These are phyloP conservation scores for Dissophora ornata DNA, from an alignment of 192 early-diverging fungal species.

Conservation along the genomic window DNA sequence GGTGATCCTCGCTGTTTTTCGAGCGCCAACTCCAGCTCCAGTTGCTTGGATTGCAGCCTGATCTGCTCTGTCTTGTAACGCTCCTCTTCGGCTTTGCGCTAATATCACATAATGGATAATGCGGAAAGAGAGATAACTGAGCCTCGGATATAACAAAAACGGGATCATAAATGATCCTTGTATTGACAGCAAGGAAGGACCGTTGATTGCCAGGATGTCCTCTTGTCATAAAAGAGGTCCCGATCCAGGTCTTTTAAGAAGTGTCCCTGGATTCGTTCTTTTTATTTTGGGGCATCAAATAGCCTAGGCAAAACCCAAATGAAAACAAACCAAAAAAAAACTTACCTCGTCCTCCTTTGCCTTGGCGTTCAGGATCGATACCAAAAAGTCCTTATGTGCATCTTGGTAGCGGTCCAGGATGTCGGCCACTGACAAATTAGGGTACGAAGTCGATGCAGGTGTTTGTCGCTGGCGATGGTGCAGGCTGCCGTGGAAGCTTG, in stretches of 20 bases:
- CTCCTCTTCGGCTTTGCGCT: constrained; percentile 57
- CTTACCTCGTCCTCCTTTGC: constrained; percentile 55
- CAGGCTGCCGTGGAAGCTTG: constrained; percentile 36
- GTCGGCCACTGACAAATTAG: constrained; percentile 33
- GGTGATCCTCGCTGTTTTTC: constrained; percentile 47
- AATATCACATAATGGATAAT: background rate
- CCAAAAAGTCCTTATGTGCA: constrained; percentile 43
- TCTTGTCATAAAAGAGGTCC: background rate
- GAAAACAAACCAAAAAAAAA: too few species aligned
- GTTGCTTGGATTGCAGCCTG: constrained; percentile 53
- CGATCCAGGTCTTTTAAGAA: background rate
- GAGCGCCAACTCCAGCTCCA: constrained; percentile 48
- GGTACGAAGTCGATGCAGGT: background rate
- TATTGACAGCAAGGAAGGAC: background rate
- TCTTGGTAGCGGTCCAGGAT: constrained; percentile 45
- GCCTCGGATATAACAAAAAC: background rate
- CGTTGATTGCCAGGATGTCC: background rate
- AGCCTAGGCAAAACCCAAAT: too few species aligned
- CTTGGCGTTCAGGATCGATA: constrained; percentile 47
- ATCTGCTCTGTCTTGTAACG: constrained; percentile 57
- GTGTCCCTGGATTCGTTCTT: too few species aligned
- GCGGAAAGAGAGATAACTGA: too few species aligned
- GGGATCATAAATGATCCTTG: background rate
- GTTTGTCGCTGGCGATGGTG: background rate
- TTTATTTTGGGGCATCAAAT: too few species aligned